These are phyloP conservation scores for Cryptococcus sp. DNA, from an alignment of 1,284 basidiomycete species.

Conservation along the genomic window DNA sequence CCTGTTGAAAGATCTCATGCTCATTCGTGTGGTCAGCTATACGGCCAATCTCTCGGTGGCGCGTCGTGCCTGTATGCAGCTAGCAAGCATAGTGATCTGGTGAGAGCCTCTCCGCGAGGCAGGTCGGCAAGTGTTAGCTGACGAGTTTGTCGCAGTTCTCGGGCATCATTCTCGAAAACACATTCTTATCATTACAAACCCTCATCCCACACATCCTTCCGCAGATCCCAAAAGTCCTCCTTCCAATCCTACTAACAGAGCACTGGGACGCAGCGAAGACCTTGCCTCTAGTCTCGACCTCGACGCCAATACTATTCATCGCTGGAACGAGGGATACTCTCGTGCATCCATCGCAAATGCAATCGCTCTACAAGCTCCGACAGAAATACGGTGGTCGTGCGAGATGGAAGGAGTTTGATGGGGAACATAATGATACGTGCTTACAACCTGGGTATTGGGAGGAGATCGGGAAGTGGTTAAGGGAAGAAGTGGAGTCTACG, in stretches of 20 bases:
- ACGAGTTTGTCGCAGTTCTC: slow-evolving; percentile 58
- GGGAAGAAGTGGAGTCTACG: slow-evolving; percentile 32
- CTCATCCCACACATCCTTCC: slow-evolving; percentile 83
- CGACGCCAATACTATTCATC: slow-evolving; percentile 82
- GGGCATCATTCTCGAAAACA: slow-evolving; percentile 81
- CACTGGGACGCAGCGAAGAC: slow-evolving; percentile 82
- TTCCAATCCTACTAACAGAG: slow-evolving; percentile 55
- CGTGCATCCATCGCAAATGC: slow-evolving; percentile 84
- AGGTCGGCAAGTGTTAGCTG: slow-evolving; percentile 1
- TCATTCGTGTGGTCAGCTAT: slow-evolving; percentile 56
- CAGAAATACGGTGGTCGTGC: slow-evolving; percentile 52
- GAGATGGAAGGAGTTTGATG: slow-evolving; percentile 61
- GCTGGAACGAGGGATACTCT: slow-evolving; percentile 77
- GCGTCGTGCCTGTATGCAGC: slow-evolving; percentile 89
- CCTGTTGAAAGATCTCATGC: background rate
- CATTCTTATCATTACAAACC: slow-evolving; percentile 76
- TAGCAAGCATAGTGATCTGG: slow-evolving; percentile 71
- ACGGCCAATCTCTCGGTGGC: slow-evolving; percentile 96
- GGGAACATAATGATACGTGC: slow-evolving; percentile 75
- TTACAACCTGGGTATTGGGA: slow-evolving; percentile 68
- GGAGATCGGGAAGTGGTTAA: slow-evolving; percentile 63
- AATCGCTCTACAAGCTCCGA: slow-evolving; percentile 66
- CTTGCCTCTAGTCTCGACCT: slow-evolving; percentile 67
- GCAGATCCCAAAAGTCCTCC: slow-evolving; percentile 63
- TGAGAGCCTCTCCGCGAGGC: slow-evolving; percentile 41